Percentiles rank a stretch among this genome's conserved stretches.
These are phyloP conservation scores for Vicia faba DNA, from an alignment of 306 rosid genomes.

Conservation along the genomic window DNA sequence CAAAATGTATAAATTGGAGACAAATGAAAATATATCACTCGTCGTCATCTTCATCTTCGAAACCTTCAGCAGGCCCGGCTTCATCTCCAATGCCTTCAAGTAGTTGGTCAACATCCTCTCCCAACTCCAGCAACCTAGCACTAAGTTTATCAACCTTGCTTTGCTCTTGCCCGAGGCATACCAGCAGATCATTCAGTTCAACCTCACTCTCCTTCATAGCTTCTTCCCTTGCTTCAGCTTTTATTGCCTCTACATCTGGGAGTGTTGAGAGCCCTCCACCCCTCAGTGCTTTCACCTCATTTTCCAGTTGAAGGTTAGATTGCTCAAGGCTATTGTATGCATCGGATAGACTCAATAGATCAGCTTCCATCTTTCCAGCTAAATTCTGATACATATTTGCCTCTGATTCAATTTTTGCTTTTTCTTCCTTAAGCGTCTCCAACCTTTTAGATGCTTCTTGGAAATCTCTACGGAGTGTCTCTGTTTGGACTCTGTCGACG, in stretches of 20 bases:
- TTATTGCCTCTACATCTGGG: slow-evolving; percentile 73
- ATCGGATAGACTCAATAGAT: slow-evolving; percentile 84
- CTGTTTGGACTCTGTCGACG: slow-evolving; percentile 67
- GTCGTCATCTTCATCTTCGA: slow-evolving; percentile 50
- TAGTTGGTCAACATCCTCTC: slow-evolving; percentile 79
- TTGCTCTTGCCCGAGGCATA: slow-evolving; percentile 98
- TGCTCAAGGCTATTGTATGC: slow-evolving; percentile 98
- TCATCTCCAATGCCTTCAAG: slow-evolving; percentile 94
- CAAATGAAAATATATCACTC: slow-evolving; percentile 18
- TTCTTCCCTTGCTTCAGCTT: slow-evolving; percentile 95
- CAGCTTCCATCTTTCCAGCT: slow-evolving; percentile 88
- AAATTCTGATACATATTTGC: slow-evolving; percentile 60
- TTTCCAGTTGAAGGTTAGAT: slow-evolving; percentile 71
- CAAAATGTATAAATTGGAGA: slow-evolving; percentile 32
- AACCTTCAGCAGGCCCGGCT: slow-evolving; percentile 55
- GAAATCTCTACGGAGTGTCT: slow-evolving; percentile 75
- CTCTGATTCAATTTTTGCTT: slow-evolving; percentile 71
- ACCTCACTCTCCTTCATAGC: slow-evolving; percentile 93
- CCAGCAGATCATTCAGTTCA: slow-evolving; percentile 86
- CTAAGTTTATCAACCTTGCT: slow-evolving; percentile 79
- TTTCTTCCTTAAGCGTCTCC: slow-evolving; percentile 78
- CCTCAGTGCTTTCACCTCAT: slow-evolving; percentile 63
- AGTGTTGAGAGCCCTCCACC: slow-evolving; percentile 46
- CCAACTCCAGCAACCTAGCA: slow-evolving; percentile 81
- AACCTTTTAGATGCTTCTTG: slow-evolving; percentile 73